phyloP scores from a whole-genome alignment of 345 rosid species.

The Lepidium aucheri region DNA sequence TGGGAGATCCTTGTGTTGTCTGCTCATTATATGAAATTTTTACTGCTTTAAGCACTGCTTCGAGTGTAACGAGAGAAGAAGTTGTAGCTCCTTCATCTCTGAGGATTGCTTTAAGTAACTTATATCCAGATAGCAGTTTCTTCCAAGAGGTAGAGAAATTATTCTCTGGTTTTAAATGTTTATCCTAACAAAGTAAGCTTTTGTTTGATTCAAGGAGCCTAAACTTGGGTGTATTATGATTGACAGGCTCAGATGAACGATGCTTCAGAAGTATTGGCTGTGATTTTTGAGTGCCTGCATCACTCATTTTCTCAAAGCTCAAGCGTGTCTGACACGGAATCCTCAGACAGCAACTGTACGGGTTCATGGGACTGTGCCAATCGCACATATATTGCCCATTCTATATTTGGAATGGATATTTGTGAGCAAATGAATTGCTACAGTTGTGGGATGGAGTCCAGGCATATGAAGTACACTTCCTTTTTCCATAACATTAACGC shows the following conservation, averaged over 20 bases:
- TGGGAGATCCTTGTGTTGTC: conserved; percentile 89
- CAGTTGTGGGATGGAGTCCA: conserved; percentile 71
- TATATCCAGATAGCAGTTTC: conserved; percentile 84
- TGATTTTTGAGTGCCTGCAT: conserved; percentile 89
- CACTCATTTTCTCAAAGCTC: conserved; percentile 54
- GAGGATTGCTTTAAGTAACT: conserved; percentile 77
- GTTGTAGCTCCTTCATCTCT: conserved; percentile 79
- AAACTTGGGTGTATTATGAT: conserved; percentile 6
- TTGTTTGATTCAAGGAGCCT: neutral
- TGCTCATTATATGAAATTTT: conserved; percentile 73
- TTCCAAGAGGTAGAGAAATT: conserved; percentile 68
- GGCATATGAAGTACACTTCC: conserved; percentile 77
- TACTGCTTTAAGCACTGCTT: conserved; percentile 51
- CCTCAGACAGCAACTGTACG: conserved; percentile 46
- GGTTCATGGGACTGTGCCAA: conserved; percentile 81
- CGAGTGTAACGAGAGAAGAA: conserved; percentile 48
- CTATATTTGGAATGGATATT: conserved; percentile 85
- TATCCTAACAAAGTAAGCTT: neutral
- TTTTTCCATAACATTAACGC: conserved; percentile 94
- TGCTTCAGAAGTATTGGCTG: conserved; percentile 91
- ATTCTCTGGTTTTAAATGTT: neutral
- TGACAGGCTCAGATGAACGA: conserved; percentile 96
- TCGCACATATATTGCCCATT: conserved; percentile 63
- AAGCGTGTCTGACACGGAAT: conserved; percentile 52
- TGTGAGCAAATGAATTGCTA: conserved; percentile 72